phyloP scores from a whole-genome alignment of 805 yeast genomes.

The Pichia exigua region DNA sequence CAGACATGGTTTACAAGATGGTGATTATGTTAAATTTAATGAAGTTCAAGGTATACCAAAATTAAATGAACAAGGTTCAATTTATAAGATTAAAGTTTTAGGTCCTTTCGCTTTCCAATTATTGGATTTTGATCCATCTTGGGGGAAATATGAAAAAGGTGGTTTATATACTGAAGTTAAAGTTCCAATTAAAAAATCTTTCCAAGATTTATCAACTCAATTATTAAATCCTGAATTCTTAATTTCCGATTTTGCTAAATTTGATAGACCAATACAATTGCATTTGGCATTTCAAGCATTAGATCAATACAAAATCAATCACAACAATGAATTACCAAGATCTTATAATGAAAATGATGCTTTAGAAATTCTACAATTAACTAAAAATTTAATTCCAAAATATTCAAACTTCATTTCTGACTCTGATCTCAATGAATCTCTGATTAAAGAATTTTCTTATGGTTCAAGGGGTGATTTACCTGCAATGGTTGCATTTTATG shows the following conservation, averaged over 20 bases:
- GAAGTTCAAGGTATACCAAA: constrained; percentile 77
- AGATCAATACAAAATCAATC: constrained; percentile 57
- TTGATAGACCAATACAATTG: constrained; percentile 83
- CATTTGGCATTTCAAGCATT: constrained; percentile 91
- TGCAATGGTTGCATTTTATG: constrained; percentile 80
- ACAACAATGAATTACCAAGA: constrained; percentile 63
- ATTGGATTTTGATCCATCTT: constrained; percentile 45
- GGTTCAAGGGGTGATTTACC: constrained; percentile 92
- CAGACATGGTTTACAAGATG: constrained; percentile 92
- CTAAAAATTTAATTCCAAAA: constrained; percentile 50
- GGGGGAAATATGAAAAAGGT: constrained; percentile 67
- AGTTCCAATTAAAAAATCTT: constrained; percentile 59
- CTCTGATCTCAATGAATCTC: constrained; percentile 48
- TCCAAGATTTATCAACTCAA: constrained; percentile 58
- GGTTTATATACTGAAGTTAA: constrained; percentile 92
- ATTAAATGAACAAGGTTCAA: constrained; percentile 58
- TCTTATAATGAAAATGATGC: constrained; percentile 75
- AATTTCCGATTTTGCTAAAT: constrained; percentile 85
- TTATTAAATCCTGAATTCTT: constrained; percentile 70
- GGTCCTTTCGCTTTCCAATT: constrained; percentile 90
- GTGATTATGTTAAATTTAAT: constrained; percentile 76
- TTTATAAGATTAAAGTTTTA: constrained; percentile 70
- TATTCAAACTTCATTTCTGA: constrained; percentile 49
- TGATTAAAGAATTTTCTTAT: constrained; percentile 65
- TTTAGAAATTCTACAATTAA: constrained; percentile 49